Percentiles rank a stretch among this genome's conserved stretches.
These are phyloP conservation scores for Penicillium fimorum DNA, from an alignment of 495 filamentous ascomycete genomes.

Conservation along the genomic window DNA sequence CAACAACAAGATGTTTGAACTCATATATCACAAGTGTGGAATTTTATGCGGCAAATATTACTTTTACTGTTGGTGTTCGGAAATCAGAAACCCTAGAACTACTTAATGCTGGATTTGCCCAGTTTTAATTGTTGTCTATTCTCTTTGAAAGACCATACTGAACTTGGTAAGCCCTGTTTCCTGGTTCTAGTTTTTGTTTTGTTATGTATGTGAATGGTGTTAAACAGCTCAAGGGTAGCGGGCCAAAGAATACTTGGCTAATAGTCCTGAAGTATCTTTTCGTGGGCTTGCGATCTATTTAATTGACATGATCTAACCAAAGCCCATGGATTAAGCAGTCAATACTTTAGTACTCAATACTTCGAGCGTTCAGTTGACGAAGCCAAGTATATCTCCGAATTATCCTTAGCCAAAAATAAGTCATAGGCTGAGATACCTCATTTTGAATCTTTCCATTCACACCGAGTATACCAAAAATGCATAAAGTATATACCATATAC, in stretches of 20 bases:
- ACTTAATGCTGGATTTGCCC: too few relatives aligned
- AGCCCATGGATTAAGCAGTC: too few relatives aligned
- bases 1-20: too few relatives aligned
- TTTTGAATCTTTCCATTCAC: background rate
- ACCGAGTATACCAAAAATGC: background rate
- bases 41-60: too few relatives aligned
- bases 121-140: too few relatives aligned
- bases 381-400: background rate
- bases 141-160: too few relatives aligned
- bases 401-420: background rate
- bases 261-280: slow-evolving; percentile 15
- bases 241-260: slow-evolving; percentile 20
- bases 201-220: slow-evolving; percentile 32
- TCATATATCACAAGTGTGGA: too few relatives aligned
- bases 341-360: too few relatives aligned
- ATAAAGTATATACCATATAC: slow-evolving; percentile 6
- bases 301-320: too few relatives aligned
- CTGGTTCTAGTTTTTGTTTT: slow-evolving; percentile 23
- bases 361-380: too few relatives aligned
- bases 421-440: background rate
- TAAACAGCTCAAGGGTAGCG: slow-evolving; percentile 22
- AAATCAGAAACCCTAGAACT: too few relatives aligned
- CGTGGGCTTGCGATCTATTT: slow-evolving; percentile 20
- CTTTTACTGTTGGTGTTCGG: too few relatives aligned
- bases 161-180: slow-evolving; percentile 13